Conservation (phyloP, 2,329 filamentous ascomycete genomes). For the Colletotrichum zoysiae region DNA sequence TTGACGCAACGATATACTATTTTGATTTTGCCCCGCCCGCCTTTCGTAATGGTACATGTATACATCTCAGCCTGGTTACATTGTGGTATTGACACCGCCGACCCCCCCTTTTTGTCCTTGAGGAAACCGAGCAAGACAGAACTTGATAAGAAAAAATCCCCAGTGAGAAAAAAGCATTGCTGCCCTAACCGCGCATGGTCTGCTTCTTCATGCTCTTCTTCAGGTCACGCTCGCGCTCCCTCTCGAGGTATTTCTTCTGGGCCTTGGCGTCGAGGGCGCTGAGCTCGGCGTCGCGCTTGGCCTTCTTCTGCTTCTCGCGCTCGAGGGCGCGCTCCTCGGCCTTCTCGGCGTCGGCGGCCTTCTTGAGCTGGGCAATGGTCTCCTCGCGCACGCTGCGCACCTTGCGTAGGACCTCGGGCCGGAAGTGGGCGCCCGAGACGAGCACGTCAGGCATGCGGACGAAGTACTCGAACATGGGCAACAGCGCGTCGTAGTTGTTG, state of each 20-base stretch:
- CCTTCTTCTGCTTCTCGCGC: constrained; percentile 83
- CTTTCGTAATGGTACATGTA: constrained; percentile 31
- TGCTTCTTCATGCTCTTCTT: constrained; percentile 67
- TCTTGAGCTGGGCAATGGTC: constrained; percentile 82
- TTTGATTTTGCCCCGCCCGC: constrained; percentile 14
- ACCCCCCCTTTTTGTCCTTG: background rate
- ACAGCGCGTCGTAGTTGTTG: constrained; percentile 73
- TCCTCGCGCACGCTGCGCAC: constrained; percentile 84
- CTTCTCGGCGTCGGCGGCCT: constrained; percentile 82
- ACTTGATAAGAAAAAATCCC: constrained; percentile 10
- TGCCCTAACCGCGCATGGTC: constrained; percentile 62
- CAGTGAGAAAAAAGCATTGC: background rate
- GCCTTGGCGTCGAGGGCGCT: constrained; percentile 83
- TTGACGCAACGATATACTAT: constrained; percentile 30
- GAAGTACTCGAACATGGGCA: constrained; percentile 85
- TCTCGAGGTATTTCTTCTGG: constrained; percentile 87
- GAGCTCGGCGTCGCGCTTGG: constrained; percentile 87
- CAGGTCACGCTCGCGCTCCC: constrained; percentile 81
- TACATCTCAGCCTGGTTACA: constrained; percentile 26
- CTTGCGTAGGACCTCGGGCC: constrained; percentile 89
- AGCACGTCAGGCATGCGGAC: constrained; percentile 87
- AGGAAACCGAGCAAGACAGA: background rate
- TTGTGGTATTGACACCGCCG: constrained; percentile 34
- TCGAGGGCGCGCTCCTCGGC: constrained; percentile 81
- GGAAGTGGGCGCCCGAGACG: constrained; percentile 83